Base-by-base conservation (phyloP, 768 basidiomycete species). In the Lactarius sanguifluus region DNA sequence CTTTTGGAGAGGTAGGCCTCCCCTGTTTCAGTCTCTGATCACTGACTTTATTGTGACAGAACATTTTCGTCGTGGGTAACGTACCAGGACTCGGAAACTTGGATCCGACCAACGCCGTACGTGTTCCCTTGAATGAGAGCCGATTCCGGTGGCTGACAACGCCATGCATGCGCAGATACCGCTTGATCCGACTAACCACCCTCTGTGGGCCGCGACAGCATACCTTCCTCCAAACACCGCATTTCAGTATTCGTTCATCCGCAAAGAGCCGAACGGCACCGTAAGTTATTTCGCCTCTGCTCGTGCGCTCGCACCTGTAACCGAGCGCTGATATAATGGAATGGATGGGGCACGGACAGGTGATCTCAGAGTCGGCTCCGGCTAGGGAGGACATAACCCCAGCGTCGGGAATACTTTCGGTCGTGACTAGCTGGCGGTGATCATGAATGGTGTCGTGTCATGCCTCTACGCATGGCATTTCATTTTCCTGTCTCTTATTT, bases 361-460 rank as follows among this genome's bases (percentile, higher is more conserved):
- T 88, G 56, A 76, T 79, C 9, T 87, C 85, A 85, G 87, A 88
- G 71, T 83, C 83, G 1, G 84, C 85, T 69, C 85, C 86, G 3
- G 85, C 86, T 69, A 78, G 85, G 43, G 76, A 79, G 47, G 79
- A 74, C 4, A 85, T 80, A 8, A 78, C 81, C 7, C 77, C 73
- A 36, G 56, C 23, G 18, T 61, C 59, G 1, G 67, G 65, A 18
- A 43, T 57, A 18, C 78, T 80, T 68, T 81, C 78, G 1, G 63
- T 84, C 30, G 75, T 73, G 15, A 76, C 80, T 5, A 77, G 77
- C 7, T 85, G 84, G 83, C 77, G 79, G 45, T 85, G 69, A 76
- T 25, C 23, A 15, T 16, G 23, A n/a, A 50, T 50, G 23, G 10
- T 13, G 13, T 9, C n/a, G 7, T 47, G 13, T 47, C 45, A 38